These are phyloP conservation scores for Boletus speciosus DNA, from an alignment of 768 basidiomycete genomes.

Conservation along the genomic window DNA sequence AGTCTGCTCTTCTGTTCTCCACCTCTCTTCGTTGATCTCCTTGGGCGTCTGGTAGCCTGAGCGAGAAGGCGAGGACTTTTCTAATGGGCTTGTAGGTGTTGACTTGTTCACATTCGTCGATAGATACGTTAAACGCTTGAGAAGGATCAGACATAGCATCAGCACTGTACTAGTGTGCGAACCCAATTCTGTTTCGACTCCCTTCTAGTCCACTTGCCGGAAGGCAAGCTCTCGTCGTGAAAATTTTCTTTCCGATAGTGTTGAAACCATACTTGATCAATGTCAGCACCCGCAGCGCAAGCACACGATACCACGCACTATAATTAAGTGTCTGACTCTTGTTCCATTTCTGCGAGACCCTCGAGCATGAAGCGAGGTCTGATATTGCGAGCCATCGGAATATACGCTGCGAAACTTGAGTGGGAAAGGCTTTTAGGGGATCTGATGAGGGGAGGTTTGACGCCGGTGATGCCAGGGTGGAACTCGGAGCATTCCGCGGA, in stretches of 20 bases:
- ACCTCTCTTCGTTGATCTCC: conserved; percentile 75
- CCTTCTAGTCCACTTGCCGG: conserved; percentile 87
- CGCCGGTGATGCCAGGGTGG: conserved; percentile 21
- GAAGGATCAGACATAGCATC: conserved; percentile 1
- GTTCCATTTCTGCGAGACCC: conserved; percentile 84
- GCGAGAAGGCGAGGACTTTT: conserved; percentile 46
- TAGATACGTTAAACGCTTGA: conserved; percentile 50
- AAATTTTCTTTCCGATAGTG: conserved; percentile 87
- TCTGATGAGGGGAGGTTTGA: conserved; percentile 38
- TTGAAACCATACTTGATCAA: conserved; percentile 82
- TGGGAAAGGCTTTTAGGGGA: conserved; percentile 70
- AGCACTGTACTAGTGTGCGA: conserved; percentile 8
- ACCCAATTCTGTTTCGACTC: conserved; percentile 96
- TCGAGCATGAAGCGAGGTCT: conserved; percentile 73
- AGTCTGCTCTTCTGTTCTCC: conserved; percentile 52
- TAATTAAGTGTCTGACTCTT: conserved; percentile 91
- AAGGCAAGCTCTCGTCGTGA: conserved; percentile 70
- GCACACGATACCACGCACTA: conserved; percentile 41
- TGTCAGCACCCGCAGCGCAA: conserved; percentile 1
- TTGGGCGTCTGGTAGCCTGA: conserved; percentile 76
- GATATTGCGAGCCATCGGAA: conserved; percentile 59
- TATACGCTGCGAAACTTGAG: conserved; percentile 76
- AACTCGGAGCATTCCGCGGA: conserved; percentile 26
- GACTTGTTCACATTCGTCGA: conserved; percentile 40
- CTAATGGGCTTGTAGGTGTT: conserved; percentile 42